Conservation (phyloP, 129 eudicot genomes). For the Flaveria brownii region DNA sequence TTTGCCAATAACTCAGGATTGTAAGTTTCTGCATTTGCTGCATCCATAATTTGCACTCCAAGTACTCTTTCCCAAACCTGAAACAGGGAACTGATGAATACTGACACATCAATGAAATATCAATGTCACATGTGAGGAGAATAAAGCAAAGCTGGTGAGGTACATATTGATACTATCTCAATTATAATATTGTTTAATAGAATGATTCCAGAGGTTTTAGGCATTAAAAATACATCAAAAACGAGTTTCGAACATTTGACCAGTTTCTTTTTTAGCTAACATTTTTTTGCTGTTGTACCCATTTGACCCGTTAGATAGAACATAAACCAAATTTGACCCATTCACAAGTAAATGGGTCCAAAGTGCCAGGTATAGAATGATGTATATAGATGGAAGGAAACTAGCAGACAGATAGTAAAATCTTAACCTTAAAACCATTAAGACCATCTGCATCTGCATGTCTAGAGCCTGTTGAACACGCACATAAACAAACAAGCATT, state of each 20-base stretch:
- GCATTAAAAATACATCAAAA: neutral
- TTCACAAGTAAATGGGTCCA: neutral
- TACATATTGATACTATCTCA: neutral
- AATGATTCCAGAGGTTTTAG: neutral
- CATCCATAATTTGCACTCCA: slow-evolving; percentile 69
- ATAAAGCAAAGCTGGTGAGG: neutral
- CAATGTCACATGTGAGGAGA: slow-evolving; percentile 15
- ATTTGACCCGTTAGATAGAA: neutral
- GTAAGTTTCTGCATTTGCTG: slow-evolving; percentile 75
- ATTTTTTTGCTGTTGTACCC: neutral
- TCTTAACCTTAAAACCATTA: slow-evolving; percentile 60
- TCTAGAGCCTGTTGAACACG: slow-evolving; percentile 51
- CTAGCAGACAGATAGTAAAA: neutral
- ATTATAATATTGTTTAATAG: neutral
- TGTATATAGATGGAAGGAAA: neutral
- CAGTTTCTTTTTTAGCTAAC: neutral
- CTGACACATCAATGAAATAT: neutral
- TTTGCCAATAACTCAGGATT: slow-evolving; percentile 71
- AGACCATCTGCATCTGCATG: slow-evolving; percentile 49
- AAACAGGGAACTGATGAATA: slow-evolving; percentile 20
- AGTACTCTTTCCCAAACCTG: slow-evolving; percentile 84
- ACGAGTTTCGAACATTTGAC: neutral
- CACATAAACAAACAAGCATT: slow-evolving; percentile 33
- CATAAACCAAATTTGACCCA: neutral
- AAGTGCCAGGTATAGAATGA: neutral